phyloP scores from a whole-genome alignment of 805 yeast species.

The Saccharomycopsis vini region DNA sequence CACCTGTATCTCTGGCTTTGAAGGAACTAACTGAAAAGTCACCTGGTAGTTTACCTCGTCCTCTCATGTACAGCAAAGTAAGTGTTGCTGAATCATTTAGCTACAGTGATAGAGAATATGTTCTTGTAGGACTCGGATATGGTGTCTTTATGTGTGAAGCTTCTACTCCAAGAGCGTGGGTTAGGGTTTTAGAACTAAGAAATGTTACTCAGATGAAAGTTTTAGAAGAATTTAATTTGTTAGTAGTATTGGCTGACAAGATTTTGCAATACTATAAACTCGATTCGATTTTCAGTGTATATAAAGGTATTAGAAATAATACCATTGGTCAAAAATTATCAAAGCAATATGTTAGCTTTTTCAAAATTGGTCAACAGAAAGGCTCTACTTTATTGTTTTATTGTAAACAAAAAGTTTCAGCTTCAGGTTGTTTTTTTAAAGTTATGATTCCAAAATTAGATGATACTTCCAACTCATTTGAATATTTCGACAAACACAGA shows the following conservation, averaged over 20 bases:
- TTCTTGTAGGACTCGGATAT: slow-evolving; percentile 49
- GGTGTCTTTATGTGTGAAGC: slow-evolving; percentile 51
- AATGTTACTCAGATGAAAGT: slow-evolving; percentile 55
- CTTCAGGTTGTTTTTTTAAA: slow-evolving; percentile 42
- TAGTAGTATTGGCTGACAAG: slow-evolving; percentile 51
- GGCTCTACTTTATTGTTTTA: slow-evolving; percentile 49
- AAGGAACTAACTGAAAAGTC: slow-evolving; percentile 26
- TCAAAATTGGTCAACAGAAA: slow-evolving; percentile 61
- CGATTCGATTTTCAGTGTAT: slow-evolving; percentile 53
- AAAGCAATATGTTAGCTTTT: slow-evolving; percentile 48
- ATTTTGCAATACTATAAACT: slow-evolving; percentile 54
- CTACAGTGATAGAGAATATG: slow-evolving; percentile 37
- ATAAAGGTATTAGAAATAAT: slow-evolving; percentile 33
- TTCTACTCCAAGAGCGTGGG: slow-evolving; percentile 37
- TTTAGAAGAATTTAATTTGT: slow-evolving; percentile 43
- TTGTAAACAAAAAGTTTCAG: slow-evolving; percentile 43
- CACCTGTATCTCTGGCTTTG: slow-evolving; percentile 39
- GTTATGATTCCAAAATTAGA: slow-evolving; percentile 51
- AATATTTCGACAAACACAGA: slow-evolving; percentile 36
- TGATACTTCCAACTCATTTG: slow-evolving; percentile 36
- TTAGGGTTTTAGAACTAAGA: slow-evolving; percentile 41
- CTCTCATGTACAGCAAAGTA: slow-evolving; percentile 22
- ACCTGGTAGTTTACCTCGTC: slow-evolving; percentile 21
- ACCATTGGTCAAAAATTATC: slow-evolving; percentile 39
- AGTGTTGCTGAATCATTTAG: slow-evolving; percentile 29